Conservation (phyloP, 2,329 filamentous ascomycete species). For the Curvularia verruculosa region DNA sequence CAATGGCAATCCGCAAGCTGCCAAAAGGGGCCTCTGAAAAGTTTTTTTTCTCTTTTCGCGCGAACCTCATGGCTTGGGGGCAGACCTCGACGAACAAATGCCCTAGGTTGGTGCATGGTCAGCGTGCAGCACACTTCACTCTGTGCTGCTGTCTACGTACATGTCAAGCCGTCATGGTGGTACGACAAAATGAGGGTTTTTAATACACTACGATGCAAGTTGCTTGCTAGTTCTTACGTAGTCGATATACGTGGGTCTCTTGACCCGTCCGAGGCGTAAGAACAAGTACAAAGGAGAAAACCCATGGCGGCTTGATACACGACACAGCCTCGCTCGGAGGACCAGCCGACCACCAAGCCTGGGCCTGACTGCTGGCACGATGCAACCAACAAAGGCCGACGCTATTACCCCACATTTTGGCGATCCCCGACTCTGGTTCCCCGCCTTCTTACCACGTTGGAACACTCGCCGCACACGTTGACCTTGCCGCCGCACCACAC, state of each 20-base stretch:
- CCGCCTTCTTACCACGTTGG: constrained; percentile 47
- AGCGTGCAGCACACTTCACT: not conserved
- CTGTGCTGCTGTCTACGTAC: not conserved
- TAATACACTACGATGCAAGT: constrained; percentile 22
- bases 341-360: constrained; percentile 32
- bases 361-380: constrained; percentile 15
- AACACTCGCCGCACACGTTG: constrained; percentile 30
- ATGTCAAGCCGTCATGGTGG: constrained; percentile 12
- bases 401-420: constrained; percentile 50
- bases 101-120: not conserved
- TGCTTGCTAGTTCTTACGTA: constrained; percentile 21
- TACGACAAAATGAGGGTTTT: constrained; percentile 32
- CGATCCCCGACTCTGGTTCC: constrained; percentile 38
- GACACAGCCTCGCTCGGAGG: constrained; percentile 36
- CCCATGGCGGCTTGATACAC: constrained; percentile 12
- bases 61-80: constrained; percentile 1
- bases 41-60: constrained; percentile 4
- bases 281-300: constrained; percentile 19
- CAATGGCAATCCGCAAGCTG: constrained; percentile 18
- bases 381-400: constrained; percentile 16
- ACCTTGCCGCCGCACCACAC: constrained; percentile 24
- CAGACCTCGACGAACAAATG: not conserved
- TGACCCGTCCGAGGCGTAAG: constrained; percentile 12
- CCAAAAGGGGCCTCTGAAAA: constrained; percentile 3
- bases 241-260: constrained; percentile 7